Evolutionary conservation across 2,329 filamentous ascomycete genomes (phyloP).

Genomic region (Domatiomyces globalis): DNA sequence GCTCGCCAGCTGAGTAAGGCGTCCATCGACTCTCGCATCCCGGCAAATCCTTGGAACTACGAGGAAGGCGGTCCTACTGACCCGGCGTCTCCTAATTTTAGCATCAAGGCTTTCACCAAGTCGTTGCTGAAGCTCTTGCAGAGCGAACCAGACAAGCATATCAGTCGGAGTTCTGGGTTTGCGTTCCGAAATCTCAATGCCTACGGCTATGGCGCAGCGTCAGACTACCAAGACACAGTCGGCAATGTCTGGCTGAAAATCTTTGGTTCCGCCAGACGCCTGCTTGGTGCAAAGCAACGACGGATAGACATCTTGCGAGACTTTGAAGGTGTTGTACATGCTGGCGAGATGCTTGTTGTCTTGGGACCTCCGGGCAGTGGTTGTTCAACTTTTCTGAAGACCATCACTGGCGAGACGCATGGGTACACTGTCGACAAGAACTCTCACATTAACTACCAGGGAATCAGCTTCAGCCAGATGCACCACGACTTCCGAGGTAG

Average conservation of each 20-base stretch:
- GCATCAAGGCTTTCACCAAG: constrained; percentile 34
- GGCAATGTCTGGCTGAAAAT: constrained; percentile 29
- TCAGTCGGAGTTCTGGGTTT: constrained; percentile 27
- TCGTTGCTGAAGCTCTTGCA: constrained; percentile 31
- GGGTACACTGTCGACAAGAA: constrained; percentile 56
- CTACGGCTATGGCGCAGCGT: constrained; percentile 25
- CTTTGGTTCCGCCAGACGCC: constrained; percentile 18
- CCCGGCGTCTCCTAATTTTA: constrained; percentile 32
- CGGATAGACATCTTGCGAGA: constrained; percentile 47
- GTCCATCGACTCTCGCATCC: constrained; percentile 5
- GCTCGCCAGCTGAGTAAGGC: constrained; percentile 14
- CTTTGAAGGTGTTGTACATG: constrained; percentile 49
- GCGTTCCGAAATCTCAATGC: constrained; percentile 28
- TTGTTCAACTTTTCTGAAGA: constrained; percentile 73
- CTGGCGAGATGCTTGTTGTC: constrained; percentile 45
- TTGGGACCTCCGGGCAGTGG: constrained; percentile 37
- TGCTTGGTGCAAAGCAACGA: constrained; percentile 21
- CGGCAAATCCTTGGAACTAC: constrained; percentile 15
- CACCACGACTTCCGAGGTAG: constrained; percentile 53
- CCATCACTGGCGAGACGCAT: constrained; percentile 64
- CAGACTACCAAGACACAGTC: constrained; percentile 29
- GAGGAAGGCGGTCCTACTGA: constrained; percentile 26
- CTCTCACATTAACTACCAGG: constrained; percentile 69
- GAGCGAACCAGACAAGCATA: constrained; percentile 24
- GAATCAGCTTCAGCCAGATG: constrained; percentile 57